phyloP scores from a whole-genome alignment of 352 stramenopile genomes.

The Phytophthora cajani region DNA sequence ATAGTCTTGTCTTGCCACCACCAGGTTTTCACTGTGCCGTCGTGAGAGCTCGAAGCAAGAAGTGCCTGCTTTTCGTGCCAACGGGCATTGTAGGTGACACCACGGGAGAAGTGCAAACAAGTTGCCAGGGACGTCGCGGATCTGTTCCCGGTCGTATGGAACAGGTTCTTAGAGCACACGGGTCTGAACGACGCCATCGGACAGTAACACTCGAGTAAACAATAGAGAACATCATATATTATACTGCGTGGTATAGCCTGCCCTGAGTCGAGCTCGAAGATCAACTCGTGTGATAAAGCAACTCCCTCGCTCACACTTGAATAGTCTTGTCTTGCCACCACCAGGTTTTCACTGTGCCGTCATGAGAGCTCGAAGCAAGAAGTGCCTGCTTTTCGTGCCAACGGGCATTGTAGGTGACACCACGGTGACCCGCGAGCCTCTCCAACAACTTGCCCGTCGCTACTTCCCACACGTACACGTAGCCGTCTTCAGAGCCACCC shows the following conservation, averaged over 20 bases:
- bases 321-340: constrained; percentile 82
- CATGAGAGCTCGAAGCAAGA: constrained; percentile 86
- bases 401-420: constrained; percentile 85
- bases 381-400: constrained; percentile 90
- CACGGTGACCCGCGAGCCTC: constrained; percentile 75
- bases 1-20: constrained; percentile 82
- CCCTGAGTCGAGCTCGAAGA: constrained; percentile 13
- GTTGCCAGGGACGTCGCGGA: constrained; percentile 50
- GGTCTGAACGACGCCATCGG: constrained; percentile 50
- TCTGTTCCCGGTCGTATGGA: constrained; percentile 80
- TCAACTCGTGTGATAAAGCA: constrained; percentile 8
- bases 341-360: constrained; percentile 91
- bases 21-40: constrained; percentile 91
- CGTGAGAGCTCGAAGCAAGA: constrained; percentile 86
- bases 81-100: constrained; percentile 86
- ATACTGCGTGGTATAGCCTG: constrained; percentile 10
- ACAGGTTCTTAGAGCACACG: constrained; percentile 63
- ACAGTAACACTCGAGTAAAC: constrained; percentile 12
- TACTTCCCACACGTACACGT: constrained; percentile 90
- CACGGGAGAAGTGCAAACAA: constrained; percentile 45
- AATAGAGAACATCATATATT: constrained; percentile 39
- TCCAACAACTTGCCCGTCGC: constrained; percentile 86
- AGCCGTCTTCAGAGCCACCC: constrained; percentile 84
- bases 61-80: constrained; percentile 90
- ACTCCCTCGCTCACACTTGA: constrained; percentile 10